Conservation (phyloP, 352 stramenopile genomes). For the Phytophthora pistaciae region DNA sequence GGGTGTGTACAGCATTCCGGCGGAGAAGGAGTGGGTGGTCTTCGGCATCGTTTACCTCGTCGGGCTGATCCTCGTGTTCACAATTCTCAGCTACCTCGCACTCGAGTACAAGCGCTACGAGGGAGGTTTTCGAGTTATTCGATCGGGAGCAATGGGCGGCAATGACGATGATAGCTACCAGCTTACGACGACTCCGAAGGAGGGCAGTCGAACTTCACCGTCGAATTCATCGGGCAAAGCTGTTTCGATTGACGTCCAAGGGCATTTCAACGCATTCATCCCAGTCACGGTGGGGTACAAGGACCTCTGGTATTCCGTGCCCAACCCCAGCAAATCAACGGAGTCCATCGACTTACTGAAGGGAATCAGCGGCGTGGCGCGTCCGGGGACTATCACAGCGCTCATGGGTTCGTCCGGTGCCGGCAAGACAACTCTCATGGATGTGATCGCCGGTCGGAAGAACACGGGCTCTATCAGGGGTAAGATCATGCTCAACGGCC, state of each 20-base stretch:
- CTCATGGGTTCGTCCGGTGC: constrained; percentile 86
- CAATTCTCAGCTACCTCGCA: constrained; percentile 37
- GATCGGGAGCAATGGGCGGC: neutral
- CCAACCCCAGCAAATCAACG: constrained; percentile 37
- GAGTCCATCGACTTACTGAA: constrained; percentile 46
- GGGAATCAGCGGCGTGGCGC: constrained; percentile 30
- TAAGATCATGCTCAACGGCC: constrained; percentile 55
- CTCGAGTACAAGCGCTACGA: constrained; percentile 40
- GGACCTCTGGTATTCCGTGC: constrained; percentile 15
- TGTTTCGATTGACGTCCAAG: constrained; percentile 13
- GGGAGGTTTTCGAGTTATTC: constrained; percentile 15
- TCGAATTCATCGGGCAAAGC: neutral
- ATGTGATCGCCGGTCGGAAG: constrained; percentile 89
- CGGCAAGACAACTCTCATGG: constrained; percentile 89
- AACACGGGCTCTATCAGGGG: constrained; percentile 68
- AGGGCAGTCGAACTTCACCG: neutral
- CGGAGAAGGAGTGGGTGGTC: constrained; percentile 39
- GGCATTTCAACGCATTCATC: constrained; percentile 28
- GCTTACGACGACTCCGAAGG: constrained; percentile 18
- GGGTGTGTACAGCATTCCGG: constrained; percentile 33
- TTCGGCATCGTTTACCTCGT: constrained; percentile 41
- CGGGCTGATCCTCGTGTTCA: constrained; percentile 42
- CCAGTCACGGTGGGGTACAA: constrained; percentile 29
- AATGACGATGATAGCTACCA: constrained; percentile 7
- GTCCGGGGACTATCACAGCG: constrained; percentile 78